Evolutionary conservation across 1,284 basidiomycete genomes (phyloP), one percentile per base, ranked within the genome.

Genomic region (Testicularia cyperi): DNA sequence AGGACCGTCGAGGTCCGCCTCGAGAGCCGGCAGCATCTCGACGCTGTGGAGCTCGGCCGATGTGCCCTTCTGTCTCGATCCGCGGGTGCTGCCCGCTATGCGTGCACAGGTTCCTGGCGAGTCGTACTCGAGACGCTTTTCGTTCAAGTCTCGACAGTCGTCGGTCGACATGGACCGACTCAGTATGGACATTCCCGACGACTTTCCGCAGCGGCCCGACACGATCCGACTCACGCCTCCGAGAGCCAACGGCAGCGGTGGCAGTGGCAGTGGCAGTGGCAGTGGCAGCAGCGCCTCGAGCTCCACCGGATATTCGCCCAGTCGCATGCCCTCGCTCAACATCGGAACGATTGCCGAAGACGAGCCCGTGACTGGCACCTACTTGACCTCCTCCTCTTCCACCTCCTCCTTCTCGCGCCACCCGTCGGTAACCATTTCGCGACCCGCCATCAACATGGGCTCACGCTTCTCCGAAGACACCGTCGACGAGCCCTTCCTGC

Each of bases 1-100:
- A 33, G 26, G 44, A 58, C 22, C 38, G 44, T 46, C 51, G 10
- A 29, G 58, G 4, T 31, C 45, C 2, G 43, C 43, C 14, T 62
- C 58, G 7, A 44, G 58, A 28, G 43, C 58, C 10, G 63, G 48
- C 22, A 65, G 65, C 44, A 61, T 71, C 28, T 60, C 63, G 1
- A 67, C 64, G 5, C 16, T 69, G 2, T 69, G 68, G 68, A 67
- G 60, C 51, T 71, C 68, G 6, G 68, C 68, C 26, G 68, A 71
- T 6, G 51, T 69, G 0, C 68, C 68, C 2, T 39, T 71, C 24
- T 65, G 66, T 34, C 54, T 71, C n/a, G 68, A 69, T 26, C 41
- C 51, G 7, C 51, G 60, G 27, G 46, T 47, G 2, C 39, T 44
- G 6, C 15, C 24, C 9, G 31, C 44, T 2, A 35, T 35, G 5